Evolutionary conservation across 2,329 filamentous ascomycete species (phyloP), one percentile per base, ranked within the genome.

Genomic region (Fusarium penzigii): DNA sequence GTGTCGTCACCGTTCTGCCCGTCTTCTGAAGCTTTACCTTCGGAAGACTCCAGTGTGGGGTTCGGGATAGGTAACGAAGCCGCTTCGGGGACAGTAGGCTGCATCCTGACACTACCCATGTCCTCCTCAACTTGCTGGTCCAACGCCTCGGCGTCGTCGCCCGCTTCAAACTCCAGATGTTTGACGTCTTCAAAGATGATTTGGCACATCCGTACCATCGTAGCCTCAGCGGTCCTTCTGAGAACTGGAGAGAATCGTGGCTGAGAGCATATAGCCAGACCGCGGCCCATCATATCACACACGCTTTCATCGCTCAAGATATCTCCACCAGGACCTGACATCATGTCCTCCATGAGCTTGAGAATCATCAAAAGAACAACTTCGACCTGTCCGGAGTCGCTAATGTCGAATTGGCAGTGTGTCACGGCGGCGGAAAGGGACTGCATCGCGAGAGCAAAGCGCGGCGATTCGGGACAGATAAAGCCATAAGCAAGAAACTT

Each of bases 201-300:
- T 73, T 99, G 94, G 68, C 94, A 97, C 94, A 99, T 99, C 61
- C 91, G 90, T 42, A 97, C 90, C 92, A 99, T 97, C 49, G 92
- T 88, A 67, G 96, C 94, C 72, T 99, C 94, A 2, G 94, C 94
- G 17, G 92, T 96, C 58, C 92, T 83, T 58, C 93, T 85, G 49
- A 99, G 77, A 5, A 97, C 86, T 64, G 97, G 92, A 10, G 92
- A 97, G 55, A 97, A 86, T 49, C 93, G 85, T 49, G 90, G 85
- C 67, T 97, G 92, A 58, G 93, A 99, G 77, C 94, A 99, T 78
- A 99, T 97, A 67, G 92, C 96, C 60, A 99, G 74, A 1, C 93
- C 94, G 2, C 92, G 93, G 70, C 96, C 94, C 93, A 99, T 97
- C 92, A 99, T 97, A 70, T 97, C 92, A 69, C 95, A 99, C 11